Base-by-base conservation (phyloP, 179 eudicot species). In the Camellia oleifera region DNA sequence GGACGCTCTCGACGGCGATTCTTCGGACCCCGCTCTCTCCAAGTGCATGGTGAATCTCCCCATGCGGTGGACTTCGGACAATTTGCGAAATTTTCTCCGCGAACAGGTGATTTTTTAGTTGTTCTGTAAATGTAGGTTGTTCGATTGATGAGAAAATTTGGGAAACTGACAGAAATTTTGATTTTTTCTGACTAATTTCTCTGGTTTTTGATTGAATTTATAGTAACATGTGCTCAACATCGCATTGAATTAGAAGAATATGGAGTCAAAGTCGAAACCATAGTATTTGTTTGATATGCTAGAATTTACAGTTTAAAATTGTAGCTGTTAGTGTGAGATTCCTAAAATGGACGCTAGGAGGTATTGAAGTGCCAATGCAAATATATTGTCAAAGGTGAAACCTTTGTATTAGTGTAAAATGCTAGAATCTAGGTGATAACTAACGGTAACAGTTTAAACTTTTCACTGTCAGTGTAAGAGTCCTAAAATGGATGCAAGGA, bases 31-130 rank as follows among this genome's bases (percentile, higher is more conserved):
- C 20, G 79, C 83, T 65, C 81, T 95, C 68, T 82, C 90, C 1
- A 95, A 91, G 78, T 93, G 98, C 66, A 78, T 95, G 79, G 83
- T 92, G 74, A 84, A 91, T 82, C 86, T 95, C 81, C 97, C 98
- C 0, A 83, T 86, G 87, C 92, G 82, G 81, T 95, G 98, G 98
- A 74, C 7, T 69, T 74, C 94, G 2, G 98, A 91, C 26, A 84
- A 82, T 40, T 66, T 95, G 44, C 82, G 90, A 87, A 62, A 40
- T 42, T 95, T 89, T 80, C 93, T 95, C 44, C 71, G 65, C 45
- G 92, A 89, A 7, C 83, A 90, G 94, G 98, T 88, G 60, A 80
- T 71, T 67, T 57, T 26, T 7, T 20, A 10, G 15, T 20, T 11
- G 45, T 53, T 72, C 20, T 15, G 32, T 69, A 7, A 42, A 69